A percentile compares a stretch with the other conserved stretches of the same genome.
These are phyloP conservation scores for Ascocoryne sarcoides DNA, from an alignment of 2,329 filamentous ascomycete species.

Conservation along the genomic window DNA sequence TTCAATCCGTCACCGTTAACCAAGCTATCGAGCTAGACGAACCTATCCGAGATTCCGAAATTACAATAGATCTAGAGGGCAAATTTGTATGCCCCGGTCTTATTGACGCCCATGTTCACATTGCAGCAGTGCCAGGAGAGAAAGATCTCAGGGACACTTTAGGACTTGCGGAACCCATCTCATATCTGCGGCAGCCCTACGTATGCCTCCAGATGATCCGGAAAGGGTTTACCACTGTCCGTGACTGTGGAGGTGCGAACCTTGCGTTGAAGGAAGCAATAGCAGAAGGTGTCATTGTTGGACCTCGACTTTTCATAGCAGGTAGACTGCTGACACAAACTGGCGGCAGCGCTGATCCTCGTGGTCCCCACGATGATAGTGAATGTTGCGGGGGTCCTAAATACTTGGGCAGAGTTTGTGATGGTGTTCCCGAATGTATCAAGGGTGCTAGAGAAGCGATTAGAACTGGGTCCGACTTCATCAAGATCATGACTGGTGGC, in stretches of 20 bases:
- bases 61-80: constrained; percentile 31
- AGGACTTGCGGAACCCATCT: constrained; percentile 27
- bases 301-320: constrained; percentile 47
- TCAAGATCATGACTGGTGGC: constrained; percentile 53
- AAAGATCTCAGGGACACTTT: constrained; percentile 30
- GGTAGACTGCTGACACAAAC: constrained; percentile 47
- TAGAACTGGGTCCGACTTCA: constrained; percentile 47
- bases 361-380: constrained; percentile 35
- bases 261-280: constrained; percentile 48
- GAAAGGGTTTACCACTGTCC: constrained; percentile 49
- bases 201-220: constrained; percentile 41
- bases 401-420: constrained; percentile 37
- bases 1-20: constrained; percentile 11
- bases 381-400: constrained; percentile 39
- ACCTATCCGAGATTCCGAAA: neutral
- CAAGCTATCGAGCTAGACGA: neutral
- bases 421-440: constrained; percentile 47
- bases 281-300: constrained; percentile 44
- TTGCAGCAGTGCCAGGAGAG: constrained; percentile 36
- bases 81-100: constrained; percentile 41
- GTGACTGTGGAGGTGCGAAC: constrained; percentile 49
- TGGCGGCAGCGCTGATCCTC: constrained; percentile 48
- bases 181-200: constrained; percentile 38
- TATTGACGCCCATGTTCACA: constrained; percentile 43
- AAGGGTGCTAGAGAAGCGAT: constrained; percentile 45